Evolutionary conservation across 2,329 filamentous ascomycete genomes (phyloP).

Genomic region (Colletotrichum truncatum): DNA sequence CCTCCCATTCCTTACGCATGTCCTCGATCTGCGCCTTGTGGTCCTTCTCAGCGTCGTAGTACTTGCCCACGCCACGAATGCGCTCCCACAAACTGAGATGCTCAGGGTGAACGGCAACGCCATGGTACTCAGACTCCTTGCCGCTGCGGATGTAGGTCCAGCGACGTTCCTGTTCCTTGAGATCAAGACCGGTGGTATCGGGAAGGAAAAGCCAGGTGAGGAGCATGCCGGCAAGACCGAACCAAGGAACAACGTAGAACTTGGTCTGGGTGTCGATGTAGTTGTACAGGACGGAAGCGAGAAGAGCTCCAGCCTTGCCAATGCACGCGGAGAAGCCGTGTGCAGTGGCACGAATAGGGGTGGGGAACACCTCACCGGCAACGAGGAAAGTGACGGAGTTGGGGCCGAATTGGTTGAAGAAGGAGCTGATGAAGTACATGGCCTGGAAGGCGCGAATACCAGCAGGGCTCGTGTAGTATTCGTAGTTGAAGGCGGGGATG

Average conservation of each 20-base stretch:
- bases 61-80: slow-evolving; percentile 78
- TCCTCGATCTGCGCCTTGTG: slow-evolving; percentile 86
- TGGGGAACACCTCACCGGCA: slow-evolving; percentile 95
- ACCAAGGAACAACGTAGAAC: slow-evolving; percentile 96
- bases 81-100: slow-evolving; percentile 93
- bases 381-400: slow-evolving; percentile 97
- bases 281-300: slow-evolving; percentile 91
- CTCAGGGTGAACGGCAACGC: slow-evolving; percentile 88
- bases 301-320: slow-evolving; percentile 88
- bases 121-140: slow-evolving; percentile 85
- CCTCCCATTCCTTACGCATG: slow-evolving; percentile 73
- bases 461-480: slow-evolving; percentile 78
- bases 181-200: slow-evolving; percentile 95
- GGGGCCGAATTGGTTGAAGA: slow-evolving; percentile 99
- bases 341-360: slow-evolving; percentile 89
- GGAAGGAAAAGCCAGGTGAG: slow-evolving; percentile 88
- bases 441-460: slow-evolving; percentile 92
- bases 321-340: slow-evolving; percentile 94
- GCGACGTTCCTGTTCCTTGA: slow-evolving; percentile 96
- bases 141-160: slow-evolving; percentile 88
- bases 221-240: slow-evolving; percentile 86
- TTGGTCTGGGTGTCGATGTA: slow-evolving; percentile 88
- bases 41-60: slow-evolving; percentile 85
- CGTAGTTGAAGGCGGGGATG: slow-evolving; percentile 87
- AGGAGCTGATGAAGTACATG: slow-evolving; percentile 97